These are phyloP conservation scores for Metarhizium robertsii DNA, from an alignment of 2,329 filamentous ascomycete species.

Conservation along the genomic window DNA sequence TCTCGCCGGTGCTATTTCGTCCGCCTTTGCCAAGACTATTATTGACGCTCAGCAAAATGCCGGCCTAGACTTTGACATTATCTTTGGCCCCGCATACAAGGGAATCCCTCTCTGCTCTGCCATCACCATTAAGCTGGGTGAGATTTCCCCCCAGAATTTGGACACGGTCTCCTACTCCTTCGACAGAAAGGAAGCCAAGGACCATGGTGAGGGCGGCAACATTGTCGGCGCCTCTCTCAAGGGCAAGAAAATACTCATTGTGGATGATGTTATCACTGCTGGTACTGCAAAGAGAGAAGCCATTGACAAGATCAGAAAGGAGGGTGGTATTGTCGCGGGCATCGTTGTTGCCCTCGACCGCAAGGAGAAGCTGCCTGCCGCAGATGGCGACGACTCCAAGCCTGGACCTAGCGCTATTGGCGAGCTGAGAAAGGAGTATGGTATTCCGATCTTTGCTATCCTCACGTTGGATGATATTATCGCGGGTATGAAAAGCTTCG, in stretches of 20 bases:
- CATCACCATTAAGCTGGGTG: conserved; percentile 65
- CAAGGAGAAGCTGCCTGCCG: conserved; percentile 66
- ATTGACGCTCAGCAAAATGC: conserved; percentile 33
- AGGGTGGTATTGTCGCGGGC: conserved; percentile 77
- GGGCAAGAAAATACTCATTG: conserved; percentile 78
- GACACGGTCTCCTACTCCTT: conserved; percentile 73
- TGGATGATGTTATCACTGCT: conserved; percentile 95
- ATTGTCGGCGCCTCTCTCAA: conserved; percentile 83
- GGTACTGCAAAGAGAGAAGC: conserved; percentile 92
- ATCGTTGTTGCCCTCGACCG: conserved; percentile 85
- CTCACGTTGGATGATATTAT: conserved; percentile 79
- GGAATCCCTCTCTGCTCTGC: conserved; percentile 84
- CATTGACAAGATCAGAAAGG: conserved; percentile 75
- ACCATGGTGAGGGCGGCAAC: conserved; percentile 87
- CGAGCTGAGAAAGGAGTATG: conserved; percentile 73
- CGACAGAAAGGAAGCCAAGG: conserved; percentile 94
- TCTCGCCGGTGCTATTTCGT: conserved; percentile 67
- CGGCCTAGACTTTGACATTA: conserved; percentile 61
- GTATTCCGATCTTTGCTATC: conserved; percentile 75
- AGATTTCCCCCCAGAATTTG: conserved; percentile 57
- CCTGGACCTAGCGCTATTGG: conserved; percentile 74
- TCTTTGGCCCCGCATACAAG: conserved; percentile 95
- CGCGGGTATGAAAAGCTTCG: conserved; percentile 52
- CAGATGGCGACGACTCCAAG: conserved; percentile 57
- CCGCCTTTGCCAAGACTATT: conserved; percentile 68